These are phyloP conservation scores for Ceratocystis albifundus DNA, from an alignment of 2,329 filamentous ascomycete species.

Conservation along the genomic window DNA sequence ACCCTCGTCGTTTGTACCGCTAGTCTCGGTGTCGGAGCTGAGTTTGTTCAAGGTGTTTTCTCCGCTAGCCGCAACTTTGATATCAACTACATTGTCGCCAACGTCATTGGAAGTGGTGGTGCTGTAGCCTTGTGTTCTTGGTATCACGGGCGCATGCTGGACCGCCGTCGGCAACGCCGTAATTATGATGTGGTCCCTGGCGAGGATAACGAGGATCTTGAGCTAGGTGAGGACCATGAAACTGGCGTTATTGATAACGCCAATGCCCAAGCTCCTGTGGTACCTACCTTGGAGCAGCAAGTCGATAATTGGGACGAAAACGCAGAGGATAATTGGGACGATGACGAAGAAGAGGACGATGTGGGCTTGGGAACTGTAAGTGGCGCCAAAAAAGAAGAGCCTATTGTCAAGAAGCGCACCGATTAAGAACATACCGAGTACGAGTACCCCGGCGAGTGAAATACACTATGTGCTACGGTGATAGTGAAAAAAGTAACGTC, in stretches of 20 bases:
- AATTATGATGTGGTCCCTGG: slow-evolving; percentile 60
- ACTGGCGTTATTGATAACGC: slow-evolving; percentile 43
- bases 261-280: slow-evolving; percentile 28
- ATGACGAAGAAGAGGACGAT: slow-evolving; percentile 35
- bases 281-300: slow-evolving; percentile 59
- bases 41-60: slow-evolving; percentile 63
- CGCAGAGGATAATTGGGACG: slow-evolving; percentile 46
- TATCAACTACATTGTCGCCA: slow-evolving; percentile 75
- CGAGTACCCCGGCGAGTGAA: neutral
- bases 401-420: slow-evolving; percentile 30
- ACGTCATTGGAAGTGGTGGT: slow-evolving; percentile 63
- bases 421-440: slow-evolving; percentile 26
- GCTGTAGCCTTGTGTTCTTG: slow-evolving; percentile 67
- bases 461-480: neutral
- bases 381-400: slow-evolving; percentile 25
- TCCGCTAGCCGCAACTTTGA: slow-evolving; percentile 64
- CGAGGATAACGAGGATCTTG: slow-evolving; percentile 53
- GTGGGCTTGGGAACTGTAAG: slow-evolving; percentile 25
- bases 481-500: neutral
- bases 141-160: slow-evolving; percentile 94
- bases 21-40: slow-evolving; percentile 57
- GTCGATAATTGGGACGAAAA: slow-evolving; percentile 95
- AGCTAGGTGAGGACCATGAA: slow-evolving; percentile 64
- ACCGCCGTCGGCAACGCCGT: slow-evolving; percentile 64
- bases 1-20: slow-evolving; percentile 71